Evolutionary conservation across 2,329 filamentous ascomycete genomes (phyloP), one percentile per base, ranked within the genome.

Genomic region (Verticillium isaacii): DNA sequence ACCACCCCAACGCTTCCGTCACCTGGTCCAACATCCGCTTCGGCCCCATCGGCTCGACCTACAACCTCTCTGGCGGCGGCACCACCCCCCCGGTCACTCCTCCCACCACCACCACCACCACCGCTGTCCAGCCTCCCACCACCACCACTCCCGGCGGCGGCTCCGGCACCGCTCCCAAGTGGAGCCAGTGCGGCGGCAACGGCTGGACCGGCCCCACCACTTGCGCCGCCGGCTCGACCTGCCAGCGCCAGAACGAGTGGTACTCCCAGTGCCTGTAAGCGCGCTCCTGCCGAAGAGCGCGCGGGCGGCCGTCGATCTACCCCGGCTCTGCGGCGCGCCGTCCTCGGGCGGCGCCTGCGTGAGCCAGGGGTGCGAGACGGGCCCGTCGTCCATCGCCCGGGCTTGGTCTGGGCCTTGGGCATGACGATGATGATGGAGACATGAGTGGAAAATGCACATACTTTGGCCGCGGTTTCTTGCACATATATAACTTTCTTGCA

Each of bases 21-120:
- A 69, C 71, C 45, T 83, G 75, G 72, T 81, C 79, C 57, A 82
- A 82, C 73, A 80, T 83, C 71, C 79, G 75, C 71, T 74, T 78
- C 64, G 80, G 80, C 12, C 75, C 78, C 50, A 74, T 82, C 62
- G 77, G 77, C 64, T 78, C 77, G 15, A 83, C 80, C 60, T 59
- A 65, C 45, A 32, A 55, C 14, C 19, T 19, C 58, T 29, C 19
- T 23, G 56, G 34, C 34, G 56, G 11, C 34, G 23, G 9, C 19
- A 29, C 56, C 19, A 29, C 56, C 17, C 36, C 56, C 34, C 7
- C 34, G 8, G 15, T 8, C 36, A 25, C 62, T 9, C 57, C 60
- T 6, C 32, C 60, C 5, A 66, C 64, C 19, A 62, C 62, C 1
- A 60, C 62, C 5, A 57, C 52, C 2, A 37, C 61, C 4, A 41